Conservation (phyloP, 805 yeast species). For the Metschnikowia vanudenii region DNA sequence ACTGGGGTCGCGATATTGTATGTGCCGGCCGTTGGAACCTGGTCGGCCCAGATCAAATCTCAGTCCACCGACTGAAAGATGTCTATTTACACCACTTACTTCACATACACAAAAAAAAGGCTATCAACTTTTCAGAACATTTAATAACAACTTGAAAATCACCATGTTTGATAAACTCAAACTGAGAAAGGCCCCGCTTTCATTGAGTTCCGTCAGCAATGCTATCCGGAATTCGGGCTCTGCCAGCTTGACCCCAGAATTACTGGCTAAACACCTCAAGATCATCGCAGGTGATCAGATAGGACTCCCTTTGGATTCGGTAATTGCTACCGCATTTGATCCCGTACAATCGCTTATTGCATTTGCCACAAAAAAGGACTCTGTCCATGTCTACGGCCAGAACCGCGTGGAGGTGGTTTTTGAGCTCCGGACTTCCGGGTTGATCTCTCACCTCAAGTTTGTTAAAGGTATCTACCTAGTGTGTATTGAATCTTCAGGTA, state of each 20-base stretch:
- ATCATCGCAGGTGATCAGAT: conserved; percentile 30
- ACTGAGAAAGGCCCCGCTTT: conserved; percentile 42
- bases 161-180: conserved; percentile 40
- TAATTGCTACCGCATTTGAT: conserved; percentile 72
- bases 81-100: no score
- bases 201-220: conserved; percentile 41
- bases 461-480: conserved; percentile 81
- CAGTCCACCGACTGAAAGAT: no score
- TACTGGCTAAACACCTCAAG: conserved; percentile 31
- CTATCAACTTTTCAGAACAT: no score
- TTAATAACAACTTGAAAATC: not conserved
- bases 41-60: no score
- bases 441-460: conserved; percentile 58
- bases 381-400: conserved; percentile 80
- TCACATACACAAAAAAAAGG: no score
- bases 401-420: conserved; percentile 72
- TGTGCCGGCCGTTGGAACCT: no score
- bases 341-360: conserved; percentile 88
- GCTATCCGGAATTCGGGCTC: conserved; percentile 36
- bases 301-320: conserved; percentile 53
- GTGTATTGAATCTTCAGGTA: conserved; percentile 61
- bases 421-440: conserved; percentile 47
- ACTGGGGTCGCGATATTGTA: no score
- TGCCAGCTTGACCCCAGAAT: conserved; percentile 33
- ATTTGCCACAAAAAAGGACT: conserved; percentile 66